Percentiles rank a stretch among this genome's conserved stretches.
phyloP scores from a whole-genome alignment of 2,329 filamentous ascomycete genomes.

The Neonectria punicea region DNA sequence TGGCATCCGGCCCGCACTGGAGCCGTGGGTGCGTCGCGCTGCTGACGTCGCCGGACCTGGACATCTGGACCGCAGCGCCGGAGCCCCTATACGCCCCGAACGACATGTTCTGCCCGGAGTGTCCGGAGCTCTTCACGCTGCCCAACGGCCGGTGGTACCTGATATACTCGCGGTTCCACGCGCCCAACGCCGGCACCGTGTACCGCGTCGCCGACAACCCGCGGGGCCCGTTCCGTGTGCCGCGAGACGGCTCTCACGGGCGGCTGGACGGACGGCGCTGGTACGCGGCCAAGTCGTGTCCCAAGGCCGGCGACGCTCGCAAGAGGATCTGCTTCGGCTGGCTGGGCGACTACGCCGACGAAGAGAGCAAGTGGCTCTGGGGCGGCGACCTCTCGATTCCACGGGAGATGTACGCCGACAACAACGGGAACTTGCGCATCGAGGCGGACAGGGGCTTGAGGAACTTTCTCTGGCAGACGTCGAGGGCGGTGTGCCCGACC shows the following conservation, averaged over 20 bases:
- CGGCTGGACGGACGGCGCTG: conserved; percentile 49
- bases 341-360: conserved; percentile 46
- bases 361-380: conserved; percentile 51
- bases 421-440: conserved; percentile 40
- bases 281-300: conserved; percentile 52
- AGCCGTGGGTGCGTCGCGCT: conserved; percentile 50
- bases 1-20: conserved; percentile 47
- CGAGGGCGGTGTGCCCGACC: conserved; percentile 34
- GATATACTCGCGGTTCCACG: conserved; percentile 47
- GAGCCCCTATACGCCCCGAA: conserved; percentile 48
- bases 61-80: conserved; percentile 44
- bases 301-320: conserved; percentile 41
- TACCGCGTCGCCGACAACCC: conserved; percentile 50
- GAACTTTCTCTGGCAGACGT: conserved; percentile 28
- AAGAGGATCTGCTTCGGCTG: conserved; percentile 49
- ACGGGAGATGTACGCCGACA: conserved; percentile 45
- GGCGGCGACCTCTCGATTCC: conserved; percentile 49
- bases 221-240: conserved; percentile 48
- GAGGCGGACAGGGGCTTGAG: conserved; percentile 39
- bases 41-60: conserved; percentile 47
- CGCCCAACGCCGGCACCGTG: conserved; percentile 49
- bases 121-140: conserved; percentile 49
- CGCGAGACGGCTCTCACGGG: conserved; percentile 47
- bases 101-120: conserved; percentile 51
- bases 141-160: conserved; percentile 51